Base-by-base conservation (phyloP, 2,329 filamentous ascomycete species). In the Clonostachys rosea region DNA sequence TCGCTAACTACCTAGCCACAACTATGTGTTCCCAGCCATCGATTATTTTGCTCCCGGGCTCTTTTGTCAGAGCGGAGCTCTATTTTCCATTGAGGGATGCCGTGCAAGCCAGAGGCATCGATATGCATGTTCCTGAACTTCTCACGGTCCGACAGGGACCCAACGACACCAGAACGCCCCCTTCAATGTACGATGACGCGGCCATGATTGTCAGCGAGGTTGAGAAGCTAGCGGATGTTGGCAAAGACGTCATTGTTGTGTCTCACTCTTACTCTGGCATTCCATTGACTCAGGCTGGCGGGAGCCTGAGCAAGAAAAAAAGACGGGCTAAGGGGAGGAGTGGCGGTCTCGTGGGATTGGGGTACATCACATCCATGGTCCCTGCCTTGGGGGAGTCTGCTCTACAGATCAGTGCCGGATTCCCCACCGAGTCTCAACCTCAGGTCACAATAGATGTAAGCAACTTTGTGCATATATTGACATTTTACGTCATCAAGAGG, bases 151-250 rank as follows among this genome's bases (percentile, higher is more conserved):
- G 39, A 5, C 37, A 17, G 10, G 44, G 44, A 3, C 37, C 33
- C 14, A 34, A 46, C 2, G 39, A 42, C 16, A 42, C 36, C 2
- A 35, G 37, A 18, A 41, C 37, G 13, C 50, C 52, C 11, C 45
- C 57, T 8, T 56, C 58, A 14, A 59, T 64, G 47, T 62, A 65
- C 34, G 64, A 65, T 5, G 65, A 71, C 44, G 59, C 66, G n/a
- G 58, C 59, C 1, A 50, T 59, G 11, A 59, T 70, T 12, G 59
- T 55, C 6, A 48, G 59, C 5, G 52, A 63, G 5, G 50, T 71
- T 17, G 52, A 62, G 13, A 45, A 53, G 5, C 62, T 71, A 5
- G 65, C 71, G 8, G 63, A 66, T 13, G 50, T 60, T 5, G 47
- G 47, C 35, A 48, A 48, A 13, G 42, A 48, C 11, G 47, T 48